Evolutionary conservation across 441 rosid genomes (phyloP).

Genomic region (Adansonia rubrostipa): DNA sequence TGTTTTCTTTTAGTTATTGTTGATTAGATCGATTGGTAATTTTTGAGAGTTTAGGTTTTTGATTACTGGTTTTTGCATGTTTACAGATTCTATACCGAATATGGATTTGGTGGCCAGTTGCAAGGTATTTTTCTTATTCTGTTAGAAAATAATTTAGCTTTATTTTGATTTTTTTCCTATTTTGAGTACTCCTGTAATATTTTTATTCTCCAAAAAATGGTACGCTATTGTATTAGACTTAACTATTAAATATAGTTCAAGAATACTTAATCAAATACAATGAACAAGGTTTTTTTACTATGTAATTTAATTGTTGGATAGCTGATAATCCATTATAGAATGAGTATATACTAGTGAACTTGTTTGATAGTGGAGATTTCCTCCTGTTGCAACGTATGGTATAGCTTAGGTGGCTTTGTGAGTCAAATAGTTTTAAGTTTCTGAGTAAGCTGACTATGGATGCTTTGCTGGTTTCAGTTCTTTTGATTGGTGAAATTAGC

Average conservation of each 20-base stretch:
- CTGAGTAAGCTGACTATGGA: neutral
- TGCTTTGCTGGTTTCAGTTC: conserved; percentile 3
- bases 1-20: conserved; percentile 7
- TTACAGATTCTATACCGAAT: conserved; percentile 37
- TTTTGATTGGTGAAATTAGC: conserved; percentile 8
- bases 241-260: neutral
- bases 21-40: conserved; percentile 49
- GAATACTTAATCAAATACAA: neutral
- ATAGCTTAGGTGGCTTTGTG: neutral
- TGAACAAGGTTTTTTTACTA: conserved; percentile 13
- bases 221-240: neutral
- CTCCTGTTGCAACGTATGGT: neutral
- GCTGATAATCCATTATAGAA: neutral
- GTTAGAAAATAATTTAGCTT: neutral
- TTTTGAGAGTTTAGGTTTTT: conserved; percentile 31
- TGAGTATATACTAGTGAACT: neutral
- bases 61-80: conserved; percentile 35
- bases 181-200: neutral
- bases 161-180: neutral
- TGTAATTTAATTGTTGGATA: neutral
- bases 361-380: neutral
- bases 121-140: conserved; percentile 54
- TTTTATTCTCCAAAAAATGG: neutral
- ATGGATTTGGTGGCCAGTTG: conserved; percentile 86
- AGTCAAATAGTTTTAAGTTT: neutral